These are phyloP conservation scores for Cystobasidium pallidum DNA, from an alignment of 1,284 basidiomycete species.

Conservation along the genomic window DNA sequence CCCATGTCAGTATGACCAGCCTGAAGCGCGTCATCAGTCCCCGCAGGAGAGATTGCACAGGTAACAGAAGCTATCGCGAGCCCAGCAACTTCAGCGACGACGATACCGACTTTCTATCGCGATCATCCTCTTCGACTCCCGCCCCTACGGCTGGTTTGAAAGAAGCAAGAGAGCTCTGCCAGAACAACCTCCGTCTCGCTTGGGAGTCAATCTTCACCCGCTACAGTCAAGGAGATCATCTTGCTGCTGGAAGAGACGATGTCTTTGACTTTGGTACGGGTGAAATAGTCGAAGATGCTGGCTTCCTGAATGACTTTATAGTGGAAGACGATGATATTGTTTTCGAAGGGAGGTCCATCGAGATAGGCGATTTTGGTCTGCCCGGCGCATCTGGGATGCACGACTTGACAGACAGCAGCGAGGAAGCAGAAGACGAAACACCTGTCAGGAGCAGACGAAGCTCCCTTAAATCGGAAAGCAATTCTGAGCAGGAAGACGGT, in stretches of 20 bases:
- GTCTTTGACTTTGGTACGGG: constrained; percentile 34
- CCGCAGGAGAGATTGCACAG: constrained; percentile 6
- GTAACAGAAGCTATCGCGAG: constrained; percentile 11
- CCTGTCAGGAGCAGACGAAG: background rate
- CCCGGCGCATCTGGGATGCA: constrained; percentile 42
- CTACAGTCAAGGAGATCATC: constrained; percentile 26
- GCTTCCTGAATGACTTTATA: constrained; percentile 31
- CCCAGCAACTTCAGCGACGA: constrained; percentile 14
- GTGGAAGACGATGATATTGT: constrained; percentile 18
- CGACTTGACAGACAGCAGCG: constrained; percentile 29
- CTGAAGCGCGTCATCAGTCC: background rate
- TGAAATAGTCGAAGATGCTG: constrained; percentile 34
- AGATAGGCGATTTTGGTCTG: constrained; percentile 41
- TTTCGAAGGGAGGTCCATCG: constrained; percentile 22
- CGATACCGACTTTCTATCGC: background rate
- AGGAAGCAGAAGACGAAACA: constrained; percentile 23
- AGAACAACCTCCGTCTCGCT: constrained; percentile 37
- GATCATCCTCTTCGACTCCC: background rate
- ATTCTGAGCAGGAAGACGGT: background rate
- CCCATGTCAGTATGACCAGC: background rate
- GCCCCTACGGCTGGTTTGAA: constrained; percentile 1
- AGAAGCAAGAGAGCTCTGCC: constrained; percentile 30
- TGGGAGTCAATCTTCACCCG: constrained; percentile 40
- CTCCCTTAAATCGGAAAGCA: constrained; percentile 15
- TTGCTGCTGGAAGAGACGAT: constrained; percentile 33